Evolutionary conservation across 2,329 filamentous ascomycete genomes (phyloP), one percentile per base, ranked within the genome.

Genomic region (Pestalotiopsis sp.): DNA sequence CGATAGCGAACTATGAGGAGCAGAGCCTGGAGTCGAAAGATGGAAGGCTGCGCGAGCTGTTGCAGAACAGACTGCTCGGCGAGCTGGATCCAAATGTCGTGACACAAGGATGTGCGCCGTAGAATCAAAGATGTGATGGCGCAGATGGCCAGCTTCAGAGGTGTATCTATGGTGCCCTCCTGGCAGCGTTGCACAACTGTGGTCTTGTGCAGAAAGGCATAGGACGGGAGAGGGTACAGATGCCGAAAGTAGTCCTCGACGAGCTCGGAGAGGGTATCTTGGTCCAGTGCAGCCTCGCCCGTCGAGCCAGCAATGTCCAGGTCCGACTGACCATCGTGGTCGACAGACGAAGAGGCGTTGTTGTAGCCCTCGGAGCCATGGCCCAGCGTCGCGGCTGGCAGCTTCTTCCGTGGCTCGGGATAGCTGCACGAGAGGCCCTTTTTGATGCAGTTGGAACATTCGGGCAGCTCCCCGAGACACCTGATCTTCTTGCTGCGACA

Each of bases 161-260:
- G 73, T 52, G 75, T 71, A 59, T 80, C 76, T 1, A 80, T 74
- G n/a, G 72, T 77, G 14, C 74, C 73, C 25, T 77, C 73, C 9
- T 70, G 71, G 56, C 76, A 78, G 36, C 78, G 73, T 41, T 76
- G 74, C 45, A 74, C 74, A 1, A 78, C 76, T 5, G 76, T 80
- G n/a, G 76, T 72, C 20, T 77, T 75, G 39, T 80, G 79, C 9
- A 81, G 72, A 63, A 81, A 81, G 3, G 78, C 73, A 63, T 79
- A 80, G 1, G 78, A 80, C 1, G 77, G 76, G 1, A 80, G 72
- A 17, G 78, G 76, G 63, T 79, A 79, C 12, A 78, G 71, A 27
- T 76, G 70, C 3, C 66, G 66, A 63, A 80, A 80, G 66, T 78
- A 80, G 63, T 74, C 74, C 36, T 76, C 74, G 65, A 78, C 72